phyloP scores from a whole-genome alignment of 441 rosid genomes.

The Geranium incanum region DNA sequence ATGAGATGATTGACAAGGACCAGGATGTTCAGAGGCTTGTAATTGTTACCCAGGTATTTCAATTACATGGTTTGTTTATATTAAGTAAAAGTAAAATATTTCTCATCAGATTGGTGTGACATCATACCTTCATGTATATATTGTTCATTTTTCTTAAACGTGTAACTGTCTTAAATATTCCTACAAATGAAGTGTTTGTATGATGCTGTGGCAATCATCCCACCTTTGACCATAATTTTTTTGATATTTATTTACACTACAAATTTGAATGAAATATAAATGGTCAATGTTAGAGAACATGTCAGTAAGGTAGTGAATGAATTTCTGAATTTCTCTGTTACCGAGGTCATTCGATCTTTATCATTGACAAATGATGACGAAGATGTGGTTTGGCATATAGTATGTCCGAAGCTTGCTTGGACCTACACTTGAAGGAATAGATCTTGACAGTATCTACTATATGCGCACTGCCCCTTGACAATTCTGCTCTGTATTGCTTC shows the following conservation, averaged over 20 bases:
- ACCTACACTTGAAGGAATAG: neutral
- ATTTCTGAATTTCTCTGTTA: neutral
- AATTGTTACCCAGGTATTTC: constrained; percentile 82
- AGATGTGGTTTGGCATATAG: too few species aligned
- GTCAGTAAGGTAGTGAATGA: neutral
- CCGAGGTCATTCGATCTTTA: too few species aligned
- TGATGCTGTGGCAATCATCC: neutral
- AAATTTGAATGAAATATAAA: neutral
- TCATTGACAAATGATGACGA: too few species aligned
- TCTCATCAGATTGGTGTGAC: neutral
- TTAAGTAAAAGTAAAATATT: neutral
- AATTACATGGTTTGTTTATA: neutral
- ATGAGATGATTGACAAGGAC: constrained; percentile 57
- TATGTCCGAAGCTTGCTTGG: neutral
- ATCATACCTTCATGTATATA: neutral
- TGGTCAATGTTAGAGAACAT: neutral
- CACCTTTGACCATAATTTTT: neutral
- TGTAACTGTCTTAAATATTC: neutral
- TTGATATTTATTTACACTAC: neutral
- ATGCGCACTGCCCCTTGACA: too few species aligned
- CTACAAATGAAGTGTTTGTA: too few species aligned
- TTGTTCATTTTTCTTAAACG: neutral
- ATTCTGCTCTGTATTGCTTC: too few species aligned
- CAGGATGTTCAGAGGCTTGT: constrained; percentile 90
- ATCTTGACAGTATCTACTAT: too few species aligned